Base-by-base conservation (phyloP, 495 filamentous ascomycete species). In the Aspergillus sclerotiicarbonarius region DNA sequence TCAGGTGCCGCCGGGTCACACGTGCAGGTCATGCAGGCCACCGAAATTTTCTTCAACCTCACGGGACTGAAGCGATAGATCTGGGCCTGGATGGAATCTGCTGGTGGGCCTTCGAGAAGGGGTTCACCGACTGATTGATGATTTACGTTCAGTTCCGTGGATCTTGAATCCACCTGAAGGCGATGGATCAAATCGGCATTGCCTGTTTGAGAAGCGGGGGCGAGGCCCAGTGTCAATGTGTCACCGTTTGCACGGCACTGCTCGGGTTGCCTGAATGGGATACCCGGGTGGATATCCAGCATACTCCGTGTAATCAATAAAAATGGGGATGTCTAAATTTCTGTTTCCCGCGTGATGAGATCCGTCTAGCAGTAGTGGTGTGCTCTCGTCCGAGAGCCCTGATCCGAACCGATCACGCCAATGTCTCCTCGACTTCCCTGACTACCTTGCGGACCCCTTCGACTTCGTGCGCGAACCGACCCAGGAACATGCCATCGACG, bases 401-500 rank as follows among this genome's bases (percentile, higher is more conserved):
- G 4, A 41, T 12, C 37, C 13, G 37, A 33, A 6, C 13, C 43
- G 16, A 33, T 65, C 44, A 65, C 18, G 33, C 41, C 43, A 77
- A 54, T 16, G 70, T 73, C 61, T 76, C 75, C 54, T 76, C 82
- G 57, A 95, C 83, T 67, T 95, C 90, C 16, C 74, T 59, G 20
- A 92, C 83, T 16, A 91, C 87, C 68, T 79, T 80, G 54, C 78
- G 76, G 54, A 93, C 84, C 37, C 84, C 83, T 21, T 80, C 78
- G 15, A 86, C 75, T 59, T 92, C 84, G 71, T 95, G 90, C 52
- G 84, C 90, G 69, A 95, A 93, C 39, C 90, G 65, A 0, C 90
- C 90, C 49, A 95, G 66, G 63, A 95, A 95, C 73, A 93, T 79
- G 8, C 90, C 90, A 71, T 95, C 90, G 32, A 92, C 84, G 6